phyloP scores from a whole-genome alignment of 495 filamentous ascomycete genomes.

The Talaromyces wortmannii region DNA sequence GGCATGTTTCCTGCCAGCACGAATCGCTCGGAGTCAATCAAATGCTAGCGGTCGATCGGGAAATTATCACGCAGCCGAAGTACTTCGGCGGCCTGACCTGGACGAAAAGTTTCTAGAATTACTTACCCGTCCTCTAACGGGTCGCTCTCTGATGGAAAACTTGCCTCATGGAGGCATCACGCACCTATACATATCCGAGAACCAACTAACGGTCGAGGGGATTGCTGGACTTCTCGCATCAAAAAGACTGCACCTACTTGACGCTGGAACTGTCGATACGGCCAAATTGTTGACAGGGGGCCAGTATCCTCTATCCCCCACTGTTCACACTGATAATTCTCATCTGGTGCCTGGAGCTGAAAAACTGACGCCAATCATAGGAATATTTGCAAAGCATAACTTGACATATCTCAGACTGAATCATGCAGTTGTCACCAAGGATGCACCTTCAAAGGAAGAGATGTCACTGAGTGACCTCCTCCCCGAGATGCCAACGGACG shows the following conservation, averaged over 20 bases:
- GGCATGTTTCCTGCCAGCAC: slow-evolving; percentile 33
- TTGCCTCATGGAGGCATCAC: slow-evolving; percentile 47
- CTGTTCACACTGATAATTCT: slow-evolving; percentile 8
- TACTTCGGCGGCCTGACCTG: slow-evolving; percentile 32
- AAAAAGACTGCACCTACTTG: slow-evolving; percentile 42
- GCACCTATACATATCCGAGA: slow-evolving; percentile 53
- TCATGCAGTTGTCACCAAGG: slow-evolving; percentile 47
- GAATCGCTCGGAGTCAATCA: not conserved
- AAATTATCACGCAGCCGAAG: slow-evolving; percentile 14
- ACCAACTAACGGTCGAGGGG: slow-evolving; percentile 51
- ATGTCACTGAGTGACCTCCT: slow-evolving; percentile 16
- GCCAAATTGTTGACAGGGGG: slow-evolving; percentile 18
- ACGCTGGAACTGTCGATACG: slow-evolving; percentile 40
- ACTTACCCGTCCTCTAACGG: slow-evolving; percentile 41
- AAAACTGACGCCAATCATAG: slow-evolving; percentile 46
- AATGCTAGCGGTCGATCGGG: slow-evolving; percentile 6
- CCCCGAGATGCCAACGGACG: slow-evolving; percentile 23
- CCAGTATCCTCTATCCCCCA: slow-evolving; percentile 9
- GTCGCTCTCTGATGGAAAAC: slow-evolving; percentile 46
- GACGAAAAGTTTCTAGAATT: slow-evolving; percentile 42
- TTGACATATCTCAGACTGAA: slow-evolving; percentile 51
- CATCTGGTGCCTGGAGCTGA: slow-evolving; percentile 39
- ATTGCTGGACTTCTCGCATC: slow-evolving; percentile 46
- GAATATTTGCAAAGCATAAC: slow-evolving; percentile 33
- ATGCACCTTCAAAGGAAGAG: slow-evolving; percentile 28